Conservation (phyloP, 148 eudicot species). For the Vaccinium vitisidaea region DNA sequence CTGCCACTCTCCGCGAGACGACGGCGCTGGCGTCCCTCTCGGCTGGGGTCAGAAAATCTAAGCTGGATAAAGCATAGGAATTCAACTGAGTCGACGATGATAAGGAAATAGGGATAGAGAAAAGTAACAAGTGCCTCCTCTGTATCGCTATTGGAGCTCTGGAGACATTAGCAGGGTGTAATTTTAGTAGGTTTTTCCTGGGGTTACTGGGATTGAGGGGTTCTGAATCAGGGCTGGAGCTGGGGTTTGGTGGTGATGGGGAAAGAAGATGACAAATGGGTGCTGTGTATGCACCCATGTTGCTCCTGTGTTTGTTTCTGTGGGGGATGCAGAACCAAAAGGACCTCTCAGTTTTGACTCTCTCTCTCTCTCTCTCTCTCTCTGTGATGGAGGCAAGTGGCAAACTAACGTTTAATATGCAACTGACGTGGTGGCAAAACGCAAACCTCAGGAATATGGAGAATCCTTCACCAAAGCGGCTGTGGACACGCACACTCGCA, state of each 20-base stretch:
- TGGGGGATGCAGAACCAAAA: no score
- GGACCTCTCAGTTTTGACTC: no score
- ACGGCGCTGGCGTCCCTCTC: slow-evolving; percentile 28
- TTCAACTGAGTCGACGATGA: slow-evolving; percentile 2
- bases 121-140: slow-evolving; percentile 28
- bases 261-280: slow-evolving; percentile 28
- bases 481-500: no score
- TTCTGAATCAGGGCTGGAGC: slow-evolving; percentile 16
- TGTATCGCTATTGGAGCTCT: not conserved
- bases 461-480: no score
- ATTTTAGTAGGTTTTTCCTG: not conserved
- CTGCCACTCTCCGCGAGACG: slow-evolving; percentile 26
- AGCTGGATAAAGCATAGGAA: not conserved
- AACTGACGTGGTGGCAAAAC: slow-evolving; percentile 7
- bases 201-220: not conserved
- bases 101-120: slow-evolving; percentile 24
- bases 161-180: not conserved
- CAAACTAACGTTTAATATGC: not conserved
- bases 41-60: slow-evolving; percentile 25
- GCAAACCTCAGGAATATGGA: not conserved
- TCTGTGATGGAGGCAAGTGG: not conserved
- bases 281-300: slow-evolving; percentile 22
- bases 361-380: not conserved
- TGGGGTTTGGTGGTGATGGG: slow-evolving; percentile 10
- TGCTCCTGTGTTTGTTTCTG: not conserved